These are phyloP conservation scores for Tolypocladium album DNA, from an alignment of 2,329 filamentous ascomycete species.

Conservation along the genomic window DNA sequence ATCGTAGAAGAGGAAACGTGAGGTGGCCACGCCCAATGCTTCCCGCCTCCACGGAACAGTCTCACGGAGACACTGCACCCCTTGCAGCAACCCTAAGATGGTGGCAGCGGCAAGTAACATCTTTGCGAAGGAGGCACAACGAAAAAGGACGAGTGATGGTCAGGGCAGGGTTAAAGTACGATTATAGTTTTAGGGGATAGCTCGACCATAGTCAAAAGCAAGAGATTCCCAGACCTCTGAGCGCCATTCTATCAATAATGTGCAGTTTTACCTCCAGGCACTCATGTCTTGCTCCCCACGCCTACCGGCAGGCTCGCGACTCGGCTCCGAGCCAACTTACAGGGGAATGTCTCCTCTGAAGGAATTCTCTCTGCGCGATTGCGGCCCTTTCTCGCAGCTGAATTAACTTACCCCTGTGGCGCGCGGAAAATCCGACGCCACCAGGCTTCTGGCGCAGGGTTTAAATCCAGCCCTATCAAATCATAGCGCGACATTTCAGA, in stretches of 20 bases:
- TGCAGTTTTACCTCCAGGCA: background rate
- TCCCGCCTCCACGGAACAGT: background rate
- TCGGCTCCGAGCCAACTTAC: background rate
- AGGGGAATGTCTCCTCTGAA: background rate
- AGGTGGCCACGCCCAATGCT: background rate
- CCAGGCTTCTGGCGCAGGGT: background rate
- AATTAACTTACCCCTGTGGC: background rate
- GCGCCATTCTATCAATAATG: background rate
- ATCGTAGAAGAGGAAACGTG: conserved; percentile 15
- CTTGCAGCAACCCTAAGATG: background rate
- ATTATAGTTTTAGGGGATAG: background rate
- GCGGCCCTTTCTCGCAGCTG: background rate
- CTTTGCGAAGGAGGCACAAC: background rate
- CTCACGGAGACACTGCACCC: background rate
- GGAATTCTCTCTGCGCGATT: background rate
- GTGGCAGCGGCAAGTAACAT: background rate
- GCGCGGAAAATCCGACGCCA: background rate
- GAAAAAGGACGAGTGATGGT: background rate
- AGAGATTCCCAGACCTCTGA: background rate
- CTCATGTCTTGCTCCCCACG: background rate
- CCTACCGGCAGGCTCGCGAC: background rate
- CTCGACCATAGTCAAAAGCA: background rate
- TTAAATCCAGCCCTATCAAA: background rate
- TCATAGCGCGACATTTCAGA: background rate
- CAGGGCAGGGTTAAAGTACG: background rate